Evolutionary conservation across 2,329 filamentous ascomycete genomes (phyloP).

Genomic region (Fusarium torulosum): DNA sequence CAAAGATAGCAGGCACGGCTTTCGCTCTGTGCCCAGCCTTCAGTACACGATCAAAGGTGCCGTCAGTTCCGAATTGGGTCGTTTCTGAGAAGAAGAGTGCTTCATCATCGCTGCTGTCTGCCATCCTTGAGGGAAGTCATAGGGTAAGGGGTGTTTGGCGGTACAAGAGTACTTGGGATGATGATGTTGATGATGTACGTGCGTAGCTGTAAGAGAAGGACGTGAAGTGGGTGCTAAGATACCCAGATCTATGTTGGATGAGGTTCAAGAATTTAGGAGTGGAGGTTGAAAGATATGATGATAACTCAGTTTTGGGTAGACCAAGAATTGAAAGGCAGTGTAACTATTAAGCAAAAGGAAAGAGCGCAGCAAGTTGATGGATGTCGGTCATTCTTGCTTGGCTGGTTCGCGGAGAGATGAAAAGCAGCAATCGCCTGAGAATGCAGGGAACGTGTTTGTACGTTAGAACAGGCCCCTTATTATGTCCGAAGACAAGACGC

Average conservation of each 20-base stretch:
- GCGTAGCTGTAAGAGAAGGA: background rate
- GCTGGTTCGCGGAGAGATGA: background rate
- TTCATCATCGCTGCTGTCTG: conserved; percentile 46
- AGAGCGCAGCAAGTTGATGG: background rate
- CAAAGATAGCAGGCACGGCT: conserved; percentile 80
- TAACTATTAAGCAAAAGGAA: conserved; percentile 2
- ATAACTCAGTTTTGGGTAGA: conserved; percentile 1
- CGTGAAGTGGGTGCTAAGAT: conserved; percentile 1
- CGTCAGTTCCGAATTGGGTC: conserved; percentile 60
- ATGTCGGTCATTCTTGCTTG: conserved; percentile 2
- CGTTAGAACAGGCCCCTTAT: background rate
- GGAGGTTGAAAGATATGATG: conserved; percentile 11
- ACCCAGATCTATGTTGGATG: conserved; percentile 16
- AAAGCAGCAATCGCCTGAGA: background rate
- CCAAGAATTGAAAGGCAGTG: conserved; percentile 1
- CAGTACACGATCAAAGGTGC: conserved; percentile 57
- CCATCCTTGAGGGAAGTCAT: conserved; percentile 52
- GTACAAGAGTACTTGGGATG: background rate
- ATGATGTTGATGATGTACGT: conserved; percentile 1
- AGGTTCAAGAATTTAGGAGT: conserved; percentile 22
- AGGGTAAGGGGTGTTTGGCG: conserved; percentile 13
- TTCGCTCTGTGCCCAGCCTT: conserved; percentile 54
- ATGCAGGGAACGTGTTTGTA: background rate
- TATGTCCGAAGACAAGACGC: background rate
- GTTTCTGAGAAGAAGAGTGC: conserved; percentile 60